Base-by-base conservation (phyloP, 306 rosid genomes). In the Gillenia trifoliata region DNA sequence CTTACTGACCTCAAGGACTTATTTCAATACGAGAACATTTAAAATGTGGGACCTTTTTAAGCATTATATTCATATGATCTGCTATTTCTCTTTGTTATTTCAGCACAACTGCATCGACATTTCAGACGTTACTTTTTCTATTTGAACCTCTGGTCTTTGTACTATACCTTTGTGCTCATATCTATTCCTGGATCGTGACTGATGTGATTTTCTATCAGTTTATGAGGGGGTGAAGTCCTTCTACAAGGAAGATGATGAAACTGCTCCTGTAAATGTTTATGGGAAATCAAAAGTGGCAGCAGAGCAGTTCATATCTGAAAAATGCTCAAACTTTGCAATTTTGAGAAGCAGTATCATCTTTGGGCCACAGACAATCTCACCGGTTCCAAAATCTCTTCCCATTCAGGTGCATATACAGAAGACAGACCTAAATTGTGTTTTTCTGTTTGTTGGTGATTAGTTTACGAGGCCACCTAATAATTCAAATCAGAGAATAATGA, bases 301-400 rank as follows among this genome's bases (percentile, higher is more conserved):
- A 20, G 98, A 94, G 80, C 66, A 88, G 82, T 81, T 88, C 73
- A 86, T 94, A 74, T 76, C 81, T 17, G 89, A 88, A 78, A 92
- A 85, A 30, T 91, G 70, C 62, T 78, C 86, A 2, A 91, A 91
- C 87, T 86, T 78, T 77, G 91, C 93, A 65, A 87, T 91, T 83
- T 73, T 94, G 85, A 90, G 98, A 88, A 91, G 97, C 80, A 94
- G 97, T 80, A 94, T 94, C 83, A 94, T 94, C 40, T 94, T 84
- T 80, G 98, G 98, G 71, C 96, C 90, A 66, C 97, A 89, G 81
- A 89, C 97, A 31, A 68, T 86, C 71, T 88, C 96, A 57, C 96
- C 94, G 12, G 91, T 94, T 82, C 83, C 94, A 61, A 90, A 91
- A 80, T 94, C 98, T 81, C 98, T 94, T 71, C 98, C 94, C 33